Evolutionary conservation across 108 stramenopile species (phyloP).

Genomic region (Cyclotella choctawhatcheeana): DNA sequence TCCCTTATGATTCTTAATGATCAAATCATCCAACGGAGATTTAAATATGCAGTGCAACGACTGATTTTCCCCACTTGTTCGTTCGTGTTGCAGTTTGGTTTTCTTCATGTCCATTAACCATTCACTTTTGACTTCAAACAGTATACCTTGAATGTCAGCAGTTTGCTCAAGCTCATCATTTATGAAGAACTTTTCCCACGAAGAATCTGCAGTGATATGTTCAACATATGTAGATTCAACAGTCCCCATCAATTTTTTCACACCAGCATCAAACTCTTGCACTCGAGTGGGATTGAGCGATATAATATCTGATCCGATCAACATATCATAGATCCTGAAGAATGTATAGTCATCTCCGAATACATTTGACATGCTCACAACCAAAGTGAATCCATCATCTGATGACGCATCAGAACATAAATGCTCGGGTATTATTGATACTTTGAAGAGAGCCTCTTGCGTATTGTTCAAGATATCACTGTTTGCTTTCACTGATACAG

Average conservation of each 20-base stretch:
- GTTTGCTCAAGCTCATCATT: neutral
- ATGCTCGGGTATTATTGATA: conserved; percentile 24
- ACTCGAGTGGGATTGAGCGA: conserved; percentile 41
- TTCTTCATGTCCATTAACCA: conserved; percentile 37
- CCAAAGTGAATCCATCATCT: conserved; percentile 31
- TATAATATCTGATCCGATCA: conserved; percentile 11
- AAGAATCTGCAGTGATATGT: conserved; percentile 42
- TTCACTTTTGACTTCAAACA: conserved; percentile 31
- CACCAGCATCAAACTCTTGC: conserved; percentile 24
- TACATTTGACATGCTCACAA: conserved; percentile 50
- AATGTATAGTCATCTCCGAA: conserved; percentile 53
- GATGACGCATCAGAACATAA: neutral
- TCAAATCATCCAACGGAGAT: conserved; percentile 20
- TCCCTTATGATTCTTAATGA: conserved; percentile 1
- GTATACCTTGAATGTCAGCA: conserved; percentile 28
- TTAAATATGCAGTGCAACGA: conserved; percentile 16
- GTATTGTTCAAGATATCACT: conserved; percentile 11
- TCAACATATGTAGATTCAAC: conserved; percentile 46
- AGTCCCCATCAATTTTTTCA: conserved; percentile 50
- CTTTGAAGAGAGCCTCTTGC: conserved; percentile 11
- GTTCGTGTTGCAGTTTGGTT: conserved; percentile 14
- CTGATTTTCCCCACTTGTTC: neutral
- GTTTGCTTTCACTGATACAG: conserved; percentile 20
- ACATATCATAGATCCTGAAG: conserved; percentile 46
- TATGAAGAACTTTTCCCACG: conserved; percentile 41